Base-by-base conservation (phyloP, 2,329 filamentous ascomycete genomes). In the Colletotrichum lupini region DNA sequence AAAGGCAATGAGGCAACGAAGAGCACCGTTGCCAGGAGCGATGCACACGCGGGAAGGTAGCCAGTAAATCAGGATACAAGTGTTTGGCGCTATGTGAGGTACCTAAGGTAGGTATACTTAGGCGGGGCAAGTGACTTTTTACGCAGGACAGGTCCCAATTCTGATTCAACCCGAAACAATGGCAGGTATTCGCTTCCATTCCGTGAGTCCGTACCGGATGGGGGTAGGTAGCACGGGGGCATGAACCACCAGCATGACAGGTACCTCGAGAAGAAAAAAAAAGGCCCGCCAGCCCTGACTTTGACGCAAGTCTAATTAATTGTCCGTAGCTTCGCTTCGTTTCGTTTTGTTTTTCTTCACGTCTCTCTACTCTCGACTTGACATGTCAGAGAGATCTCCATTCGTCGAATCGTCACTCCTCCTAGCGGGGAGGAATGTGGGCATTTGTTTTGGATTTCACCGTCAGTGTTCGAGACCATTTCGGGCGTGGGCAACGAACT, bases 81-180 rank as follows among this genome's bases (percentile, higher is more conserved):
- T 12, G 30, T 35, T 12, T 35, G 0, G 32, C 32, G 32, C 11
- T 35, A 35, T 11, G 32, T 12, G 32, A 35, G 32, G 32, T 35
- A 35, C 11, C 32, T 35, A 5, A 35, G 32, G 32, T 35, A 35
- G 4, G 9, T 35, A 35, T 35, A 35, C 32, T 35, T 35, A 16
- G 14, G 37, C 37, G 37, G 37, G 37, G 37, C 37, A 42, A 42
- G 35, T 14, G 37, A 16, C 16, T 42, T 42, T 37, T 42, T 42
- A 16, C 37, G 12, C 37, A 19, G 37, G 37, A 42, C 37, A 42
- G 37, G 37, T 42, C 14, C 37, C 37, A 16, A 42, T 26, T 55
- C 35, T 59, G 62, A 67, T 67, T 56, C 62, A 67, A 56, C 35
- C 46, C 61, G 62, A 67, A 59, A 61, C 56, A 19, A 67, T 55